A percentile compares a stretch with the other conserved stretches of the same genome.
Evolutionary conservation across 2,329 filamentous ascomycete species (phyloP).

Genomic region (Iodosphaeria phyllophila): DNA sequence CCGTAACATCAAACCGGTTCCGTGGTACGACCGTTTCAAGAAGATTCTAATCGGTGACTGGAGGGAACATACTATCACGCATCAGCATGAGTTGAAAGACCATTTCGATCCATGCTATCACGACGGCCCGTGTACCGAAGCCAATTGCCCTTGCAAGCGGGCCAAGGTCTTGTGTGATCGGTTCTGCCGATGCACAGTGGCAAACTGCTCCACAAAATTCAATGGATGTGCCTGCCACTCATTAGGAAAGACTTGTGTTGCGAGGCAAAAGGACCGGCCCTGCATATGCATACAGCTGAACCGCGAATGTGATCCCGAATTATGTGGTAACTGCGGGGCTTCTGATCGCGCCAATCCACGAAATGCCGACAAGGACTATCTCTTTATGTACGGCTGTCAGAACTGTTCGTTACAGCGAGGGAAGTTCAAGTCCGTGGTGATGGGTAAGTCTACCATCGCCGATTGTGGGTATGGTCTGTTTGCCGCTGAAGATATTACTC

Average conservation of each 20-base stretch:
- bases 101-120: slow-evolving; percentile 50
- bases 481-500: slow-evolving; percentile 44
- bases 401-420: slow-evolving; percentile 58
- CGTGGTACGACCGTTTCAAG: slow-evolving; percentile 37
- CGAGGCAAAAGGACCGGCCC: slow-evolving; percentile 34
- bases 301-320: slow-evolving; percentile 62
- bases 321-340: slow-evolving; percentile 56
- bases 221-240: slow-evolving; percentile 47
- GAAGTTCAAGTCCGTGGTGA: slow-evolving; percentile 41
- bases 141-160: slow-evolving; percentile 42
- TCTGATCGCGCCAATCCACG: slow-evolving; percentile 47
- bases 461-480: slow-evolving; percentile 60
- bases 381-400: slow-evolving; percentile 43
- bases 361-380: slow-evolving; percentile 39
- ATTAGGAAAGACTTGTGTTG: slow-evolving; percentile 37
- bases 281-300: slow-evolving; percentile 58
- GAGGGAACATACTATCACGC: slow-evolving; percentile 33
- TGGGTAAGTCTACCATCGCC: slow-evolving; percentile 51
- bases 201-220: slow-evolving; percentile 42
- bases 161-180: slow-evolving; percentile 51
- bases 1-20: slow-evolving; percentile 22
- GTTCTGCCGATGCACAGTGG: slow-evolving; percentile 44
- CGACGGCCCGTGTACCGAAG: slow-evolving; percentile 41
- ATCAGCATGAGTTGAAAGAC: slow-evolving; percentile 35
- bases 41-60: slow-evolving; percentile 35